Percentiles rank a stretch among this genome's conserved stretches.
phyloP scores from a whole-genome alignment of 495 filamentous ascomycete genomes.

The Penicillium odoratum region DNA sequence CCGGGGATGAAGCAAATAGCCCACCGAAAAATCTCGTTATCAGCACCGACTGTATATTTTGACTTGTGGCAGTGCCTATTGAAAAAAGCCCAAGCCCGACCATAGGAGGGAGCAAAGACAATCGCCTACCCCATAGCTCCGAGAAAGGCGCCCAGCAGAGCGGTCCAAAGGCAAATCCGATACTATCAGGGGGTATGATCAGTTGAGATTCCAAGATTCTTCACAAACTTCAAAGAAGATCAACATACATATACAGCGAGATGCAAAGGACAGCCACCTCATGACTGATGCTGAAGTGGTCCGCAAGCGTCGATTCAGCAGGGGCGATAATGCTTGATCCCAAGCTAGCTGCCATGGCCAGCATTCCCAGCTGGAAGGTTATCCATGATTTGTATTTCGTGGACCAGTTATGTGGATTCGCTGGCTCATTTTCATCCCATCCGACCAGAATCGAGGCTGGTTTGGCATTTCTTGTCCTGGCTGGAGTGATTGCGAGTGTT shows the following conservation, averaged over 20 bases:
- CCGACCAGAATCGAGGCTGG: no score
- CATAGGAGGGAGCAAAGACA: slow-evolving; percentile 47
- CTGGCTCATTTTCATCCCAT: no score
- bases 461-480: no score
- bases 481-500: no score
- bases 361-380: slow-evolving; percentile 50
- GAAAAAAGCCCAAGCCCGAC: slow-evolving; percentile 45
- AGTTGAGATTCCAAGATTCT: background rate
- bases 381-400: slow-evolving; percentile 47
- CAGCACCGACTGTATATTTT: slow-evolving; percentile 35
- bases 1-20: slow-evolving; percentile 47
- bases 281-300: slow-evolving; percentile 34
- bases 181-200: slow-evolving; percentile 2
- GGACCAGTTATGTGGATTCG: slow-evolving; percentile 51
- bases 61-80: slow-evolving; percentile 43
- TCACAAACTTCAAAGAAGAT: no score
- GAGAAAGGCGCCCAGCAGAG: slow-evolving; percentile 40
- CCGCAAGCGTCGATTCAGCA: slow-evolving; percentile 43
- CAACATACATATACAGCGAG: background rate
- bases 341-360: slow-evolving; percentile 49
- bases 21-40: slow-evolving; percentile 49
- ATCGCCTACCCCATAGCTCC: slow-evolving; percentile 43
- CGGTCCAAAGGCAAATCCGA: slow-evolving; percentile 21
- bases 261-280: slow-evolving; percentile 25
- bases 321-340: slow-evolving; percentile 52